These are phyloP conservation scores for Lichina pygmaea DNA, from an alignment of 495 filamentous ascomycete genomes.

Conservation along the genomic window DNA sequence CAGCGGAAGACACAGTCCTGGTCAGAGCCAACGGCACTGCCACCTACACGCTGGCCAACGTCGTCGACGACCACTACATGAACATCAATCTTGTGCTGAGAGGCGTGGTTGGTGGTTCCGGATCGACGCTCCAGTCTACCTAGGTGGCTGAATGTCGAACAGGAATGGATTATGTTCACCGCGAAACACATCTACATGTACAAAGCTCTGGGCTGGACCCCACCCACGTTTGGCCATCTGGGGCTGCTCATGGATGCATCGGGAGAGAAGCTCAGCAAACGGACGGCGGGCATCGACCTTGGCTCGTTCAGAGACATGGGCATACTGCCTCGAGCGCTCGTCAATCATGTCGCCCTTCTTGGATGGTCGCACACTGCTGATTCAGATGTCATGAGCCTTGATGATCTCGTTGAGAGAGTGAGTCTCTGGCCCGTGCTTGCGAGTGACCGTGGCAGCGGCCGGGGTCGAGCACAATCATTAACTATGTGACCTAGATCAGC, in stretches of 20 bases:
- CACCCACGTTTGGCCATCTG: constrained; percentile 66
- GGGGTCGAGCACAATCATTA: not conserved
- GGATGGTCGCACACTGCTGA: constrained; percentile 55
- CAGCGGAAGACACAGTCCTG: constrained; percentile 46
- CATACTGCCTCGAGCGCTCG: constrained; percentile 43
- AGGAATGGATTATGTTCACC: constrained; percentile 88
- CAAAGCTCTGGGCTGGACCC: constrained; percentile 66
- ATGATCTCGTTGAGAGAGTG: constrained; percentile 42
- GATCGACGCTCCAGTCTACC: not conserved
- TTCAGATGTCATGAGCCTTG: constrained; percentile 40
- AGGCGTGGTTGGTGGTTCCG: constrained; percentile 31
- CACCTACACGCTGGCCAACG: constrained; percentile 92
- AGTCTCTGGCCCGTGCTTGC: constrained; percentile 4
- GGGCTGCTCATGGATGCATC: constrained; percentile 53
- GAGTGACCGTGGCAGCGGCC: constrained; percentile 4
- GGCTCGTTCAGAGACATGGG: constrained; percentile 32
- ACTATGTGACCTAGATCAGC: constrained; percentile 25
- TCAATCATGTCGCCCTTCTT: constrained; percentile 63
- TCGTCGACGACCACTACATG: constrained; percentile 89
- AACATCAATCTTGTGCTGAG: constrained; percentile 84
- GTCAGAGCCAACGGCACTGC: constrained; percentile 76
- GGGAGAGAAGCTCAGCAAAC: constrained; percentile 73
- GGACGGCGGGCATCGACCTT: constrained; percentile 45
- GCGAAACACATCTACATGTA: constrained; percentile 75
- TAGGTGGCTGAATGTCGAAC: not conserved